These are phyloP conservation scores for Triticum monococcum DNA, from an alignment of 176 grass and related monocot species.

Conservation along the genomic window DNA sequence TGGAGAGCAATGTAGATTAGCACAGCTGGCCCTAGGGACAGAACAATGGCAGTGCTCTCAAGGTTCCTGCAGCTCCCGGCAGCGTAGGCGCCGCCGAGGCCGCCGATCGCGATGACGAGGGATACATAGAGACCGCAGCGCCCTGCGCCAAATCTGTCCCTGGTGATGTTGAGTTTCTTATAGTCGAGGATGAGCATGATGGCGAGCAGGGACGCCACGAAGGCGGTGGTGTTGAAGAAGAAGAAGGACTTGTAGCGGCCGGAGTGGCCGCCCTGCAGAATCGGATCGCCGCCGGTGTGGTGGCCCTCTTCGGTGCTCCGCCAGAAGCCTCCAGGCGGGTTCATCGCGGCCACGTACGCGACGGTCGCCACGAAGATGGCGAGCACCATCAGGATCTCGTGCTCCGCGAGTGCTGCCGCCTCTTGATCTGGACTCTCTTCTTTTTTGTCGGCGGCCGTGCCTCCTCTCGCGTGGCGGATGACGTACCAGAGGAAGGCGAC, in stretches of 20 bases:
- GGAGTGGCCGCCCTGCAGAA: neutral
- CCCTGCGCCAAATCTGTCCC: neutral
- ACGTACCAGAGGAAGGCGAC: no score
- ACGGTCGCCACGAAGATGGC: neutral
- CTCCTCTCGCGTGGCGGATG: no score
- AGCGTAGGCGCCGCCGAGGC: neutral
- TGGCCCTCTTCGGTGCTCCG: neutral
- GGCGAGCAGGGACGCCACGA: neutral
- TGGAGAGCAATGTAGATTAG: neutral
- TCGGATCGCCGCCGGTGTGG: neutral
- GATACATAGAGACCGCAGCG: neutral
- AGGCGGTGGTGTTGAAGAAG: constrained; percentile 14
- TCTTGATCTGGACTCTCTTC: no score
- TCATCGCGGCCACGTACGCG: neutral
- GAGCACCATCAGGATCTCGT: neutral
- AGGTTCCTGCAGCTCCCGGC: neutral
- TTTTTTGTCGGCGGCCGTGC: no score
- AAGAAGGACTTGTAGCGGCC: constrained; percentile 5
- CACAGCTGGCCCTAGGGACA: neutral
- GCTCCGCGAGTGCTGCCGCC: neutral
- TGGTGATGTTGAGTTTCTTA: no score
- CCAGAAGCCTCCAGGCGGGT: constrained; percentile 27
- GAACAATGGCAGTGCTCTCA: neutral
- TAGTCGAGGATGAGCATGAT: neutral
- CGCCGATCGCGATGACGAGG: neutral